Conservation (phyloP, 2,329 filamentous ascomycete species). For the Chalara sp. region DNA sequence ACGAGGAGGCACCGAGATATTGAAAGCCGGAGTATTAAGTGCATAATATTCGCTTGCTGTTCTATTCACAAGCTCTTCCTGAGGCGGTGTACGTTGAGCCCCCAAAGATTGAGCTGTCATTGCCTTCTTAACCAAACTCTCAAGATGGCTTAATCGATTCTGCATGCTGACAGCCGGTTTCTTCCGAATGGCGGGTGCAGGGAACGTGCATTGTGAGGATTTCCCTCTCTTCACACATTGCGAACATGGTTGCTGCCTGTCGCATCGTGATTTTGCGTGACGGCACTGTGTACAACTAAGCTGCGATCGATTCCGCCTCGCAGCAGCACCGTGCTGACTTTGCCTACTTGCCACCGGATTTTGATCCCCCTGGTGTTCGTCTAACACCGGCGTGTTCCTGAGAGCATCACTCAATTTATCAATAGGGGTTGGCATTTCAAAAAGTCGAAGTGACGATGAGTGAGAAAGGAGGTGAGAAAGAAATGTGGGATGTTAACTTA, state of each 20-base stretch:
- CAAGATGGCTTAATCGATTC: slow-evolving; percentile 45
- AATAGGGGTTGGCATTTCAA: too few species aligned
- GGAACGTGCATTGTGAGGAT: slow-evolving; percentile 41
- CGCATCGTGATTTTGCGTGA: slow-evolving; percentile 37
- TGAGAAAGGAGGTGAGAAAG: too few species aligned
- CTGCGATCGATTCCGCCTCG: slow-evolving; percentile 9
- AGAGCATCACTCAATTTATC: too few species aligned
- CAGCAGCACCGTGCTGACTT: too few species aligned
- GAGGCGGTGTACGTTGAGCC: background rate
- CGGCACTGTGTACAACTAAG: slow-evolving; percentile 13
- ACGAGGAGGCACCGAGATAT: background rate
- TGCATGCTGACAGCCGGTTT: slow-evolving; percentile 42
- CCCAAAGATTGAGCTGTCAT: slow-evolving; percentile 28
- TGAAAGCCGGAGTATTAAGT: background rate
- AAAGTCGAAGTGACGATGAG: too few species aligned
- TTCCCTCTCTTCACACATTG: slow-evolving; percentile 46
- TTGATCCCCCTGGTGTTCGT: too few species aligned
- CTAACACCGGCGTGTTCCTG: too few species aligned
- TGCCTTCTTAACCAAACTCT: slow-evolving; percentile 51
- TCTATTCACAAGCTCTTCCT: background rate
- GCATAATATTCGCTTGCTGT: background rate
- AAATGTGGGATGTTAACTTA: too few species aligned
- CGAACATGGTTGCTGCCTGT: slow-evolving; percentile 42
- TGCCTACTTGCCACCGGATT: too few species aligned
- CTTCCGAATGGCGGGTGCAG: slow-evolving; percentile 32